Conservation (phyloP, 2,329 filamentous ascomycete genomes). For the Diaporthe caulivora region DNA sequence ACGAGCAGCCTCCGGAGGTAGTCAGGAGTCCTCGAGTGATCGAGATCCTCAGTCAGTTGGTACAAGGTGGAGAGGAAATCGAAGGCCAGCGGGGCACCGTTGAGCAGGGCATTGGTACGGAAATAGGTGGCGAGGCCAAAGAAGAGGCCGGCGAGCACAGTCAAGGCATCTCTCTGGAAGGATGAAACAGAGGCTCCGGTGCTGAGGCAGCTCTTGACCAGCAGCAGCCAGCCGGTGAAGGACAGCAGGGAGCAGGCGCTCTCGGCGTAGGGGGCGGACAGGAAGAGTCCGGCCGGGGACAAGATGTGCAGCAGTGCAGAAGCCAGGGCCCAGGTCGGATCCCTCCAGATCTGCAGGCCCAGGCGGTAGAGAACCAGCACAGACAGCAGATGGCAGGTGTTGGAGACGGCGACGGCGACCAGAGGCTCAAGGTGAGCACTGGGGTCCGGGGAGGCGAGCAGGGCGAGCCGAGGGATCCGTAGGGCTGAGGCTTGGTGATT, state of each 20-base stretch:
- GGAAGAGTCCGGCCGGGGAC: conserved; percentile 89
- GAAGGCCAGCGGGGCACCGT: conserved; percentile 80
- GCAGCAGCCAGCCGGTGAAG: conserved; percentile 79
- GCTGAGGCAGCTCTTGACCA: conserved; percentile 63
- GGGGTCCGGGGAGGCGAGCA: conserved; percentile 7
- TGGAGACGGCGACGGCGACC: conserved; percentile 76
- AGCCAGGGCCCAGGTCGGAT: conserved; percentile 71
- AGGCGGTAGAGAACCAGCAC: conserved; percentile 79
- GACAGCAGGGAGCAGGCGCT: conserved; percentile 82
- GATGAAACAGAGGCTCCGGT: conserved; percentile 46
- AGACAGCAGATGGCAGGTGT: conserved; percentile 81
- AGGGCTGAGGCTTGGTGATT: conserved; percentile 33
- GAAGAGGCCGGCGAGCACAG: conserved; percentile 72
- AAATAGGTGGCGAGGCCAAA: conserved; percentile 82
- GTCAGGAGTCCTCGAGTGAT: conserved; percentile 49
- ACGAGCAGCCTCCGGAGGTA: conserved; percentile 66
- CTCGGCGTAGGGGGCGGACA: conserved; percentile 89
- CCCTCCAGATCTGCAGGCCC: conserved; percentile 66
- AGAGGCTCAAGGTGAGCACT: conserved; percentile 52
- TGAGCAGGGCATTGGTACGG: conserved; percentile 88
- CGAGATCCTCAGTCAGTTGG: conserved; percentile 56
- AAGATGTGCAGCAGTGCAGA: conserved; percentile 83
- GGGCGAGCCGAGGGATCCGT: conserved; percentile 34
- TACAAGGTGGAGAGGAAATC: conserved; percentile 59
- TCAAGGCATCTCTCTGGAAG: conserved; percentile 57